Conservation (phyloP, 2,329 filamentous ascomycete species). For the Xylaria arbuscula region DNA sequence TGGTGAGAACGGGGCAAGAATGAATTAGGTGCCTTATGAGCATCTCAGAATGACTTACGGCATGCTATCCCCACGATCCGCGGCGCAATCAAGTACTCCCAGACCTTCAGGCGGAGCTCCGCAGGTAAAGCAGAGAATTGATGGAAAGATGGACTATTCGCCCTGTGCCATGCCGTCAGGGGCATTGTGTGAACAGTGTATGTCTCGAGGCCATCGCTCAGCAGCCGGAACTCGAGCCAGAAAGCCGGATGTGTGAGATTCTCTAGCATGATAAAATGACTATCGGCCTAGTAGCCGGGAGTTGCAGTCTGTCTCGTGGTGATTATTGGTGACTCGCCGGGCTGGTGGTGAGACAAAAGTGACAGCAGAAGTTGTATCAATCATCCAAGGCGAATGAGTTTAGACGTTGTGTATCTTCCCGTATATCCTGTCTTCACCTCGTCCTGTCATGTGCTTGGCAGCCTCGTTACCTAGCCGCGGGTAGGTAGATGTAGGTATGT, state of each 20-base stretch:
- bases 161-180: conserved; percentile 29
- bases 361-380: not conserved
- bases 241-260: conserved; percentile 45
- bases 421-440: not conserved
- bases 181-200: conserved; percentile 33
- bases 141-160: conserved; percentile 40
- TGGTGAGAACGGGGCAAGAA: not conserved
- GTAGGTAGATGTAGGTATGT: not conserved
- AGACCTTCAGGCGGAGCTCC: conserved; percentile 62
- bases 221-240: conserved; percentile 60
- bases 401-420: not conserved
- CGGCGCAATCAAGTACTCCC: conserved; percentile 58
- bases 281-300: not conserved
- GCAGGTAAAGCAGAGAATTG: conserved; percentile 57
- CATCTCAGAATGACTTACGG: conserved; percentile 48
- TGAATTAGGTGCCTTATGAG: not conserved
- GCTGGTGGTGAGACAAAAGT: conserved; percentile 1
- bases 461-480: not conserved
- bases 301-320: not conserved
- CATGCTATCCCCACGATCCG: conserved; percentile 59
- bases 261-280: conserved; percentile 8
- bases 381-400: not conserved
- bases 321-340: not conserved
- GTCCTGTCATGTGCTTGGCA: not conserved
- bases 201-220: conserved; percentile 55